phyloP scores from a whole-genome alignment of 495 filamentous ascomycete genomes.

The Saxophila tyrrhenica region DNA sequence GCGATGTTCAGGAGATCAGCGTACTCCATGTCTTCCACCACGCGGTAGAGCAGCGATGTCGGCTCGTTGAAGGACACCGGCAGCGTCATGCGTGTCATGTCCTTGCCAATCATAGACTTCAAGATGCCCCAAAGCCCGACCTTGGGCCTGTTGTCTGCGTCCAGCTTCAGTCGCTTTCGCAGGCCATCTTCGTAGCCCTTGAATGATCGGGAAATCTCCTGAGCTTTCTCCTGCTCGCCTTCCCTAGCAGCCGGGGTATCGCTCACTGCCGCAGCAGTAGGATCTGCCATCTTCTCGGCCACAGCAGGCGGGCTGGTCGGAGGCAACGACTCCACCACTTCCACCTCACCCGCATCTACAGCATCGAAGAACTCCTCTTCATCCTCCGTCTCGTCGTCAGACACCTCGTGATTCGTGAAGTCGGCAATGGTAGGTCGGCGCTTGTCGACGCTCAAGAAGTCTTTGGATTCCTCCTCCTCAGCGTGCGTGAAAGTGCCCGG shows the following conservation, averaged over 20 bases:
- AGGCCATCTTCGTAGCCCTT: slow-evolving; percentile 83
- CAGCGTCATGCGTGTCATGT: slow-evolving; percentile 99
- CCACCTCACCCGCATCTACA: slow-evolving; percentile 81
- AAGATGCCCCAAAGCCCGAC: slow-evolving; percentile 93
- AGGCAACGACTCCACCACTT: slow-evolving; percentile 53
- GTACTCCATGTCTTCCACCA: slow-evolving; percentile 96
- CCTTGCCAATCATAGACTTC: slow-evolving; percentile 99
- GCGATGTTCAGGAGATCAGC: slow-evolving; percentile 85
- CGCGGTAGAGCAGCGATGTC: slow-evolving; percentile 89
- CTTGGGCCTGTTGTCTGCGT: slow-evolving; percentile 83
- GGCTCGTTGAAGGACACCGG: slow-evolving; percentile 98
- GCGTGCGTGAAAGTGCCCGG: slow-evolving; percentile 18
- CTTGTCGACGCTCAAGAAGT: slow-evolving; percentile 3
- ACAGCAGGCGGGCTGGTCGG: slow-evolving; percentile 24
- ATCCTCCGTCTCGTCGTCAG: slow-evolving; percentile 56
- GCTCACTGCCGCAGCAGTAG: slow-evolving; percentile 34
- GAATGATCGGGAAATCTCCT: slow-evolving; percentile 63
- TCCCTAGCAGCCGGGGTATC: slow-evolving; percentile 33
- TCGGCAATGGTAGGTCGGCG: slow-evolving; percentile 49
- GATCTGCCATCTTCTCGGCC: slow-evolving; percentile 25
- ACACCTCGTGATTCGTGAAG: slow-evolving; percentile 45
- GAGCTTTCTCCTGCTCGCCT: not conserved
- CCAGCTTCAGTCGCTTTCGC: slow-evolving; percentile 69
- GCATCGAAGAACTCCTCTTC: slow-evolving; percentile 98
- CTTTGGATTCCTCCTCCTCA: not conserved